Conservation (phyloP, 208 protist genomes). For the Leishmania guyanensis region DNA sequence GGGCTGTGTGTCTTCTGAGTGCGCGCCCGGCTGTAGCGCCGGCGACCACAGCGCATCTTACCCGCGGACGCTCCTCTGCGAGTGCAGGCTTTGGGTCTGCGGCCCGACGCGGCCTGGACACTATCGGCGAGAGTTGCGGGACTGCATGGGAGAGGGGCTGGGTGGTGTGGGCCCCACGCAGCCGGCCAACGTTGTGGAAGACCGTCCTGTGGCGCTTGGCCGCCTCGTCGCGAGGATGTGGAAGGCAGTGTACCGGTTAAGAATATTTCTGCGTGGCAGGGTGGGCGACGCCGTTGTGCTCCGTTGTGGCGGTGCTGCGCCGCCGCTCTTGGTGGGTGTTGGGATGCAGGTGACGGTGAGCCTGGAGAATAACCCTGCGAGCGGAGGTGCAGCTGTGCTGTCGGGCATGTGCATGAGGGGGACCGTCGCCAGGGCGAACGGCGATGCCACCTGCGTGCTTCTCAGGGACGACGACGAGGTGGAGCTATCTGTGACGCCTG, state of each 20-base stretch:
- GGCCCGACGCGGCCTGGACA: no score
- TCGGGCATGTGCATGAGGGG: constrained; percentile 60
- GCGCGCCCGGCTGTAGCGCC: no score
- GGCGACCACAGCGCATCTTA: no score
- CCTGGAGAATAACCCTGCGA: constrained; percentile 21
- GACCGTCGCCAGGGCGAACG: constrained; percentile 74
- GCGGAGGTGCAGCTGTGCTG: constrained; percentile 2
- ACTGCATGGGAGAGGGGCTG: neutral
- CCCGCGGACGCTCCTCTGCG: no score
- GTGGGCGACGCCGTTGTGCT: constrained; percentile 11
- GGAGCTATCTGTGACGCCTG: constrained; percentile 69
- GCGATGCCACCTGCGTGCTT: constrained; percentile 78
- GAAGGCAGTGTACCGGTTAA: constrained; percentile 52
- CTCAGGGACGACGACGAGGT: constrained; percentile 82
- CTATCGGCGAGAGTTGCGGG: no score
- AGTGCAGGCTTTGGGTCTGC: no score
- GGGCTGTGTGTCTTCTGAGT: no score
- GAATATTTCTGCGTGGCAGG: constrained; percentile 8
- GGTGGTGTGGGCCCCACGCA: constrained; percentile 51
- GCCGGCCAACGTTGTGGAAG: constrained; percentile 47
- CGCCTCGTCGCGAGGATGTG: constrained; percentile 50
- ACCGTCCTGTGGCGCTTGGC: constrained; percentile 61
- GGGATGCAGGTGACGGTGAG: constrained; percentile 41
- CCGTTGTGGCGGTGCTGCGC: constrained; percentile 7
- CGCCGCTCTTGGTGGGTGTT: constrained; percentile 33